Percentiles rank a stretch among this genome's conserved stretches.
These are phyloP conservation scores for Ophiostoma australiae DNA, from an alignment of 2,329 filamentous ascomycete genomes.

Conservation along the genomic window DNA sequence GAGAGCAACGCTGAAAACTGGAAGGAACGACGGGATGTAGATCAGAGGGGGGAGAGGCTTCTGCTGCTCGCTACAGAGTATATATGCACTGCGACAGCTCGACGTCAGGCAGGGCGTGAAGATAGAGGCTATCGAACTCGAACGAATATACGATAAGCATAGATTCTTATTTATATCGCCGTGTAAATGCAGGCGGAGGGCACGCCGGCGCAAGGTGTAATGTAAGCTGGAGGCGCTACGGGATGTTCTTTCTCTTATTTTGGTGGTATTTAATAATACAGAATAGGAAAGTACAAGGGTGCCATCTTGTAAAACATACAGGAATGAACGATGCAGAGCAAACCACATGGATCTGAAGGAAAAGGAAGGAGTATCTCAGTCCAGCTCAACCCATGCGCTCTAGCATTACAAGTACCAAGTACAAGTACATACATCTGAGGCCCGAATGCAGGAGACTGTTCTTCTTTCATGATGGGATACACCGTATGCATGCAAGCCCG, in stretches of 20 bases:
- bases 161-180: neutral
- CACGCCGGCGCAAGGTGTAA: neutral
- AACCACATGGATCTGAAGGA: neutral
- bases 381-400: neutral
- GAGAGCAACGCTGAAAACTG: neutral
- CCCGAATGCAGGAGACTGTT: neutral
- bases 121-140: neutral
- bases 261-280: neutral
- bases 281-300: neutral
- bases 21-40: neutral
- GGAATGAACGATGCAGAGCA: neutral
- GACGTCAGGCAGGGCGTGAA: neutral
- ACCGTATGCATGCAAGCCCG: constrained; percentile 5
- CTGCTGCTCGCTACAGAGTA: neutral
- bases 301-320: neutral
- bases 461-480: neutral
- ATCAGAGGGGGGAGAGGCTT: neutral
- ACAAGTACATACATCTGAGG: neutral
- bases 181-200: neutral
- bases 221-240: neutral
- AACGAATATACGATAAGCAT: neutral
- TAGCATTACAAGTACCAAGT: neutral
- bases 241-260: no score
- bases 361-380: neutral
- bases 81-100: neutral